A percentile compares a stretch with the other conserved stretches of the same genome.
These are phyloP conservation scores for Candida buenavistaensis DNA, from an alignment of 1,139 yeast species.

Conservation along the genomic window DNA sequence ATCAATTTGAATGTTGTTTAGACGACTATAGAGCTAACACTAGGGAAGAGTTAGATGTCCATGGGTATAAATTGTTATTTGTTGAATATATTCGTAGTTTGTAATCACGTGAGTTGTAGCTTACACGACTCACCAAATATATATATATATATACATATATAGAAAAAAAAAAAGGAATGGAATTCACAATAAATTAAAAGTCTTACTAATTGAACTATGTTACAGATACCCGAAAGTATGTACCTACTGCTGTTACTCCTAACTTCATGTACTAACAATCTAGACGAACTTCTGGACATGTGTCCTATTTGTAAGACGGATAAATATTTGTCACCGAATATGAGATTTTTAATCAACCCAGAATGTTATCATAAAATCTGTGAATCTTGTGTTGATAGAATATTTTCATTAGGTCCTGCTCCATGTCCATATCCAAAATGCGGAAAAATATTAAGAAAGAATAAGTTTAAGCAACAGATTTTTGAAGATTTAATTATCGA, in stretches of 20 bases:
- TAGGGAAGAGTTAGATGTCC: slow-evolving; percentile 6
- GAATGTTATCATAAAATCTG: slow-evolving; percentile 98
- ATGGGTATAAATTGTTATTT: slow-evolving; percentile 5
- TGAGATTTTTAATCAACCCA: slow-evolving; percentile 89
- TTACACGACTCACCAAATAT: neutral
- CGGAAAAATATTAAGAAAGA: slow-evolving; percentile 81
- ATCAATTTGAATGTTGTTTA: slow-evolving; percentile 5
- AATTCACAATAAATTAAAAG: neutral
- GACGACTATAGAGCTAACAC: slow-evolving; percentile 3
- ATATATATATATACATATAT: neutral
- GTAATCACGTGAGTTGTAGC: neutral
- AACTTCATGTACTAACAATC: slow-evolving; percentile 1
- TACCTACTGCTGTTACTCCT: neutral
- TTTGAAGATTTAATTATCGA: slow-evolving; percentile 91
- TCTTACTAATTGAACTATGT: slow-evolving; percentile 6
- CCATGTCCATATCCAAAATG: slow-evolving; percentile 95
- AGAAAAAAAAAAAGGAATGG: neutral
- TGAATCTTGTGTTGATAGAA: slow-evolving; percentile 93
- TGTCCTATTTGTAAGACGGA: slow-evolving; percentile 99
- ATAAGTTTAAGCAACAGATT: slow-evolving; percentile 85
- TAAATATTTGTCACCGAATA: slow-evolving; percentile 88
- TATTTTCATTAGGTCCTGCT: slow-evolving; percentile 92
- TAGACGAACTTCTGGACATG: slow-evolving; percentile 62
- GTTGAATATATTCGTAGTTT: slow-evolving; percentile 2
- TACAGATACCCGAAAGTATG: slow-evolving; percentile 10